A percentile compares a stretch with the other conserved stretches of the same genome.
Conservation (phyloP, 2,329 filamentous ascomycete genomes). For the Trichophaea hybrida region DNA sequence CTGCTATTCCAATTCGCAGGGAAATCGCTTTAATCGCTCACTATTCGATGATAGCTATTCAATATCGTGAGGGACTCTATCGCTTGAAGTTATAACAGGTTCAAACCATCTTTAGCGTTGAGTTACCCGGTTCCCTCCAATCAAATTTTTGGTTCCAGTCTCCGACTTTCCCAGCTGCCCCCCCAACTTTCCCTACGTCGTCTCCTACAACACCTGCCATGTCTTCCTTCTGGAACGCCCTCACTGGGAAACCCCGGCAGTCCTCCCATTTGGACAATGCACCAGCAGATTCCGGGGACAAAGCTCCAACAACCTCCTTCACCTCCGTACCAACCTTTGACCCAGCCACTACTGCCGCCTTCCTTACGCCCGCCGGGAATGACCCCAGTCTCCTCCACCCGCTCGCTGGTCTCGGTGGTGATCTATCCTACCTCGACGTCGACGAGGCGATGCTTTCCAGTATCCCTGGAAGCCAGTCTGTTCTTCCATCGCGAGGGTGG, state of each 20-base stretch:
- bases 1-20: no score
- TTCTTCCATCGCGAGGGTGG: conserved; percentile 88
- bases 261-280: conserved; percentile 1
- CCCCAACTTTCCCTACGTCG: neutral
- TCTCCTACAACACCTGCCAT: neutral
- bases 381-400: conserved; percentile 86
- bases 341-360: conserved; percentile 31
- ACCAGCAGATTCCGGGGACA: conserved; percentile 17
- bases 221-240: conserved; percentile 13
- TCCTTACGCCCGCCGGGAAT: conserved; percentile 61
- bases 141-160: neutral
- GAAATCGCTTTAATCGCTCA: no score
- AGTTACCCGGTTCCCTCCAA: neutral
- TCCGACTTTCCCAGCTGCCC: neutral
- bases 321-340: conserved; percentile 4
- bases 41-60: no score
- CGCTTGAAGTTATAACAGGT: no score
- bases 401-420: conserved; percentile 80
- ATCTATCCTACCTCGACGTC: conserved; percentile 87
- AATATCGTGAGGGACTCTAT: no score
- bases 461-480: conserved; percentile 70
- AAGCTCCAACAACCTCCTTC: conserved; percentile 14
- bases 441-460: conserved; percentile 83
- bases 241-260: conserved; percentile 7
- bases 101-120: neutral